Evolutionary conservation across 2,329 filamentous ascomycete species (phyloP).

Genomic region (Penicillium sp.): DNA sequence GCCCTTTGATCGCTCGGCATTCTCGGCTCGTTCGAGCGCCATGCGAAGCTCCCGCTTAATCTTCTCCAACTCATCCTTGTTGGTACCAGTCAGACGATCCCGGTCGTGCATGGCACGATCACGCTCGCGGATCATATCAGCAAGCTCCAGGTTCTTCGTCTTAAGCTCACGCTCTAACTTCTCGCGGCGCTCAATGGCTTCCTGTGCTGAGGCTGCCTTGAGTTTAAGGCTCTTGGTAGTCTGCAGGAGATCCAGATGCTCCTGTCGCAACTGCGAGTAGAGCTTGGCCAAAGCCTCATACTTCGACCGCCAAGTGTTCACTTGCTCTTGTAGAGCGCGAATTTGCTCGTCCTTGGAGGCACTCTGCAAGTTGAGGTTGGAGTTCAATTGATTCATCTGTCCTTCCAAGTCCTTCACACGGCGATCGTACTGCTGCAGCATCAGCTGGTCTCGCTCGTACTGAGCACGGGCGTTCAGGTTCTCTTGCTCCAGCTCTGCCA

Average conservation of each 20-base stretch:
- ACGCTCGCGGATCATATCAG: slow-evolving; percentile 96
- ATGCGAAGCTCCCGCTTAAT: slow-evolving; percentile 89
- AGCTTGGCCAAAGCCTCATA: slow-evolving; percentile 96
- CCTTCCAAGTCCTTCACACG: slow-evolving; percentile 89
- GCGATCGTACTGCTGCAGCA: slow-evolving; percentile 95
- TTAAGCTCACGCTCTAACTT: slow-evolving; percentile 97
- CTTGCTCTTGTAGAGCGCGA: slow-evolving; percentile 86
- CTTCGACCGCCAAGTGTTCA: slow-evolving; percentile 96
- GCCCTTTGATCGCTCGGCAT: slow-evolving; percentile 87
- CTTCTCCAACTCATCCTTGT: slow-evolving; percentile 93
- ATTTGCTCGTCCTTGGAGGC: slow-evolving; percentile 94
- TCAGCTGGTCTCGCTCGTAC: slow-evolving; percentile 94
- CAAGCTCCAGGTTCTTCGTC: slow-evolving; percentile 98
- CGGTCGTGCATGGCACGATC: slow-evolving; percentile 92
- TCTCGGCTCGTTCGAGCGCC: slow-evolving; percentile 87
- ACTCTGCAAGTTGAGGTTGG: slow-evolving; percentile 80
- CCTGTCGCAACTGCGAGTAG: slow-evolving; percentile 91
- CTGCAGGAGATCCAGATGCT: slow-evolving; percentile 90
- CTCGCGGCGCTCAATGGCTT: slow-evolving; percentile 91
- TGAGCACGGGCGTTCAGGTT: slow-evolving; percentile 92
- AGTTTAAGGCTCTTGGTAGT: slow-evolving; percentile 96
- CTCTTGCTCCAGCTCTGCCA: slow-evolving; percentile 92
- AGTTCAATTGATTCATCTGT: slow-evolving; percentile 78
- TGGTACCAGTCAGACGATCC: slow-evolving; percentile 79
- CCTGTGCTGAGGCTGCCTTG: slow-evolving; percentile 94